A percentile compares a stretch with the other conserved stretches of the same genome.
Evolutionary conservation across 768 basidiomycete species (phyloP).

Genomic region (Russula sp.): DNA sequence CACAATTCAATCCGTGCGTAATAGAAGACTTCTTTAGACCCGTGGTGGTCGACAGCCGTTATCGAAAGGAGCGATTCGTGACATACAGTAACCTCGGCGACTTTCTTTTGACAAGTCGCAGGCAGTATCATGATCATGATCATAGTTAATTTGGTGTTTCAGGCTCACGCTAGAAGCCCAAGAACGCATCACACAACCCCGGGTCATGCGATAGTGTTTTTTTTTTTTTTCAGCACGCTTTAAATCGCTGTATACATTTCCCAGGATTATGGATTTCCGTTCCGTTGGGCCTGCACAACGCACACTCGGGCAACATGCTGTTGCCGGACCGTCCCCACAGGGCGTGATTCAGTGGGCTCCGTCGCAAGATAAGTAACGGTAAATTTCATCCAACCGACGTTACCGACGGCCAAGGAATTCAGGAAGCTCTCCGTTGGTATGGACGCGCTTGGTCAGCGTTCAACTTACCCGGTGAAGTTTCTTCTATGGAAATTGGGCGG

Average conservation of each 20-base stretch:
- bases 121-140: not conserved
- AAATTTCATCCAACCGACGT: conserved; percentile 11
- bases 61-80: not conserved
- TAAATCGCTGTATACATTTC: not conserved
- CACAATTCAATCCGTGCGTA: not conserved
- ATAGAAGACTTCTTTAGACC: not conserved
- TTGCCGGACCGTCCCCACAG: not conserved
- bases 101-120: not conserved
- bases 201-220: not conserved
- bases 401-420: not conserved
- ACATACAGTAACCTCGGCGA: not conserved
- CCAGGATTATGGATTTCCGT: not conserved
- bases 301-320: not conserved
- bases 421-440: not conserved
- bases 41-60: not conserved
- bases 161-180: conserved; percentile 13
- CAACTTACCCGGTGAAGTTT: not conserved
- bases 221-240: not conserved
- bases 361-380: not conserved
- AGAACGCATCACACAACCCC: not conserved
- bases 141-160: not conserved
- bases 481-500: not conserved
- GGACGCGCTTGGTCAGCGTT: conserved; percentile 7
- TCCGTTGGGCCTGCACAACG: not conserved
- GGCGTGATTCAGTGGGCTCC: not conserved